Percentiles rank a stretch among this genome's conserved stretches.
Evolutionary conservation across 805 yeast species (phyloP).

Genomic region (Clavispora vitiphila): DNA sequence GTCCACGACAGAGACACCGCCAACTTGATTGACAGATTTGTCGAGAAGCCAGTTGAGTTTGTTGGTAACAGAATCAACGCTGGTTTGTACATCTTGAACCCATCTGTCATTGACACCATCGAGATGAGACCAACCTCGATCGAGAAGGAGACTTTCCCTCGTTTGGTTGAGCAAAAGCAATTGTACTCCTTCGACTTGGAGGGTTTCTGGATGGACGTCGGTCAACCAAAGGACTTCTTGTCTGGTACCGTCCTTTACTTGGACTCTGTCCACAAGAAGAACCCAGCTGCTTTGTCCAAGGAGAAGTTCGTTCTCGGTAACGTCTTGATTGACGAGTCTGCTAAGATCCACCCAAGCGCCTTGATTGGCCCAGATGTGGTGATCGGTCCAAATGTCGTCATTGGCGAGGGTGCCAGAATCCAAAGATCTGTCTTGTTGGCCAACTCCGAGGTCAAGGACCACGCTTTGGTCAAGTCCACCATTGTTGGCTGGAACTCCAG

Average conservation of each 20-base stretch:
- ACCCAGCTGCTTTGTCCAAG: conserved; percentile 60
- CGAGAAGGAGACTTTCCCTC: conserved; percentile 99
- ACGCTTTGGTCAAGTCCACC: conserved; percentile 96
- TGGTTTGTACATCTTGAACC: conserved; percentile 97
- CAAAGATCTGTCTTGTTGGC: conserved; percentile 90
- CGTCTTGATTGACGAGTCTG: conserved; percentile 91
- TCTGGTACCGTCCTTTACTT: conserved; percentile 93
- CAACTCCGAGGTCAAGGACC: conserved; percentile 90
- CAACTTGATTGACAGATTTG: conserved; percentile 95
- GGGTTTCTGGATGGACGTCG: conserved; percentile 99
- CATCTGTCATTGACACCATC: conserved; percentile 91
- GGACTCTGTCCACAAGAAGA: conserved; percentile 77
- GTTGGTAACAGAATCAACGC: conserved; percentile 99
- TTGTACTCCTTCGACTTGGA: conserved; percentile 95
- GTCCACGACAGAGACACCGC: conserved; percentile 95
- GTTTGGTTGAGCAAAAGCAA: conserved; percentile 79
- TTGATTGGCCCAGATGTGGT: conserved; percentile 98
- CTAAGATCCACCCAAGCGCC: conserved; percentile 86
- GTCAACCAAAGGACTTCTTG: conserved; percentile 99
- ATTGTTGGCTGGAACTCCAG: conserved; percentile 99
- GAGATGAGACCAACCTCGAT: conserved; percentile 98
- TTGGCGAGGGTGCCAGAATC: conserved; percentile 98
- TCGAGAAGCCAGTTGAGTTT: conserved; percentile 98
- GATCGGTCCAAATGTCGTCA: conserved; percentile 91
- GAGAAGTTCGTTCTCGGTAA: conserved; percentile 81